Conservation (phyloP, 1,139 yeast species). For the Geotrichum reessii region DNA sequence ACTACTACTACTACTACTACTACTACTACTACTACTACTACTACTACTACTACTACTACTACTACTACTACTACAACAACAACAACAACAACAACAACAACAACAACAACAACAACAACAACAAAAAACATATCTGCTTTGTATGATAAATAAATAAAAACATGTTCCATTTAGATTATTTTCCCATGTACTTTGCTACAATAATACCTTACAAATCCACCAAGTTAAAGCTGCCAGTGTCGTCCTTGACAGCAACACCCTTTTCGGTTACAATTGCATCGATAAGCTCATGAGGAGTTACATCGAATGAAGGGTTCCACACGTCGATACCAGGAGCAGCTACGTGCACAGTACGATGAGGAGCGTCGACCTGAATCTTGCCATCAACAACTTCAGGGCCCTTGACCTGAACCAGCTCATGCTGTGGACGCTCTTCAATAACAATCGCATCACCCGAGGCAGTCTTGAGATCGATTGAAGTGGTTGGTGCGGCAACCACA, state of each 20-base stretch:
- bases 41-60: no score
- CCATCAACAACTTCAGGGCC: slow-evolving; percentile 53
- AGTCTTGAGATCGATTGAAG: slow-evolving; percentile 74
- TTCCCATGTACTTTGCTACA: neutral
- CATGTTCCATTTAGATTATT: no score
- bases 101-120: no score
- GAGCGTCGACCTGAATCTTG: slow-evolving; percentile 27
- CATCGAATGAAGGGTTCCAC: slow-evolving; percentile 97
- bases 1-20: no score
- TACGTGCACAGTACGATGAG: slow-evolving; percentile 49
- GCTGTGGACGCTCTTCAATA: slow-evolving; percentile 81
- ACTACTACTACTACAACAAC: no score
- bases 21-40: no score
- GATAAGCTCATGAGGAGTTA: slow-evolving; percentile 74
- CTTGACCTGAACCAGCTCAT: slow-evolving; percentile 69
- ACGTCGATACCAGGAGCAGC: slow-evolving; percentile 83
- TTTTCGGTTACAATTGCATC: slow-evolving; percentile 87
- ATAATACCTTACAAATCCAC: slow-evolving; percentile 12
- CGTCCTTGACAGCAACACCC: slow-evolving; percentile 40
- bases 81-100: no score
- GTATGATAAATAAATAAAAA: no score
- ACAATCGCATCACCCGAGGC: slow-evolving; percentile 63
- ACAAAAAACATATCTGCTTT: no score
- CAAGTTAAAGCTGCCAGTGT: slow-evolving; percentile 32
- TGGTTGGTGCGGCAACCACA: slow-evolving; percentile 90